Evolutionary conservation across 805 yeast genomes (phyloP).

Genomic region (Komagataella populi): DNA sequence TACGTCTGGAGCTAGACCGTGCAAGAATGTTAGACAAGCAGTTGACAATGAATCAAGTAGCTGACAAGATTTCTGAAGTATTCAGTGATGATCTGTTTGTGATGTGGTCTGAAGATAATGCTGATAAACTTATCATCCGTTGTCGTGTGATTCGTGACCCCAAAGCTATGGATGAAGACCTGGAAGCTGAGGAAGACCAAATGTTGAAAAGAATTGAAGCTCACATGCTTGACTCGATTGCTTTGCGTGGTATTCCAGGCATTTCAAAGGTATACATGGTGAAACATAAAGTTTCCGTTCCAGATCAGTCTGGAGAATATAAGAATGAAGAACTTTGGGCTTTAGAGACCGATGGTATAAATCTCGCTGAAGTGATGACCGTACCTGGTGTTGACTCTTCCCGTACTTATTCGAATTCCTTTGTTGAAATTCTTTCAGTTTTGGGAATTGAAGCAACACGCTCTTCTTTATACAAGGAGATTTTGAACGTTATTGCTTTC

Average conservation of each 20-base stretch:
- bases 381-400: slow-evolving; percentile 90
- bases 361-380: slow-evolving; percentile 85
- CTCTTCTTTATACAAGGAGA: slow-evolving; percentile 85
- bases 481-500: slow-evolving; percentile 93
- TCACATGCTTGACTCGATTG: slow-evolving; percentile 90
- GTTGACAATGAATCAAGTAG: slow-evolving; percentile 95
- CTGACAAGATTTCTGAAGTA: slow-evolving; percentile 83
- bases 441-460: slow-evolving; percentile 98
- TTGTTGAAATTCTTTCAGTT: slow-evolving; percentile 88
- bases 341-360: slow-evolving; percentile 96
- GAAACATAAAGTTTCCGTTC: slow-evolving; percentile 62
- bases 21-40: slow-evolving; percentile 98
- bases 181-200: slow-evolving; percentile 93
- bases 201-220: slow-evolving; percentile 89
- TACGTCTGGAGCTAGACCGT: slow-evolving; percentile 94
- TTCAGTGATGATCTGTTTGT: slow-evolving; percentile 93
- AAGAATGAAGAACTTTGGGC: slow-evolving; percentile 94
- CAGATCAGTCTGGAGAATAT: slow-evolving; percentile 77
- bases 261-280: slow-evolving; percentile 84
- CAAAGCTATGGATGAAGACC: slow-evolving; percentile 83
- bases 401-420: slow-evolving; percentile 90
- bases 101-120: slow-evolving; percentile 98
- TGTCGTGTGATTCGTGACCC: slow-evolving; percentile 98
- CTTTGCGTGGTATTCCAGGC: slow-evolving; percentile 92
- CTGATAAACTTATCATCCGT: slow-evolving; percentile 91